Conservation (phyloP, 768 basidiomycete species). For the Russula griseocarnosa region DNA sequence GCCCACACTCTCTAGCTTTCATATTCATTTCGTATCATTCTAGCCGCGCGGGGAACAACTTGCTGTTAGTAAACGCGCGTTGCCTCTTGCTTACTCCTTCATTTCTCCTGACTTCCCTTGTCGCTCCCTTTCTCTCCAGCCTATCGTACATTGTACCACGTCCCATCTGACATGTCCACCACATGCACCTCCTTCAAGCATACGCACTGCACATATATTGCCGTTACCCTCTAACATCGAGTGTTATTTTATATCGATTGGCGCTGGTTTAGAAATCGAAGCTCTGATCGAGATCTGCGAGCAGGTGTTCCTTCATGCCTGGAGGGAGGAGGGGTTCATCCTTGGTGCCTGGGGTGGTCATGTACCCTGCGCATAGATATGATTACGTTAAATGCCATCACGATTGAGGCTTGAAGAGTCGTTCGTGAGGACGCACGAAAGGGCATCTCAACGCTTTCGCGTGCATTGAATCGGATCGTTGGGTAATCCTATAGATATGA, state of each 20-base stretch:
- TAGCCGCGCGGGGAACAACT: neutral
- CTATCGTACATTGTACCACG: conserved; percentile 14
- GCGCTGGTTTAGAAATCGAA: conserved; percentile 63
- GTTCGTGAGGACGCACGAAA: conserved; percentile 58
- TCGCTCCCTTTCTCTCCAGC: neutral
- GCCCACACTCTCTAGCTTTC: neutral
- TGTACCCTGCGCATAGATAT: conserved; percentile 39
- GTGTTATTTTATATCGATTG: neutral
- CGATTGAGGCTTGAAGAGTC: too few species aligned
- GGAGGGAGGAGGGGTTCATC: conserved; percentile 74
- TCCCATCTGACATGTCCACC: neutral
- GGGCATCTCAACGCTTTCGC: conserved; percentile 97
- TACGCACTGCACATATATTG: neutral
- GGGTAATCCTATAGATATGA: conserved; percentile 64
- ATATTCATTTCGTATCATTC: neutral
- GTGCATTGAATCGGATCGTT: conserved; percentile 79
- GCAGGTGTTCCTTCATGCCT: conserved; percentile 83
- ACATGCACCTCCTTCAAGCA: conserved; percentile 4
- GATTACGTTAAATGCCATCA: neutral
- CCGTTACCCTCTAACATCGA: neutral
- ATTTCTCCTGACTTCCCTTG: neutral
- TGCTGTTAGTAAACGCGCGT: neutral
- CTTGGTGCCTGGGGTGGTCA: conserved; percentile 36
- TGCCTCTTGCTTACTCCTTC: neutral
- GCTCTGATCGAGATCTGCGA: conserved; percentile 80